These are phyloP conservation scores for Saccharomycopsis fodiens DNA, from an alignment of 805 yeast genomes.

Conservation along the genomic window DNA sequence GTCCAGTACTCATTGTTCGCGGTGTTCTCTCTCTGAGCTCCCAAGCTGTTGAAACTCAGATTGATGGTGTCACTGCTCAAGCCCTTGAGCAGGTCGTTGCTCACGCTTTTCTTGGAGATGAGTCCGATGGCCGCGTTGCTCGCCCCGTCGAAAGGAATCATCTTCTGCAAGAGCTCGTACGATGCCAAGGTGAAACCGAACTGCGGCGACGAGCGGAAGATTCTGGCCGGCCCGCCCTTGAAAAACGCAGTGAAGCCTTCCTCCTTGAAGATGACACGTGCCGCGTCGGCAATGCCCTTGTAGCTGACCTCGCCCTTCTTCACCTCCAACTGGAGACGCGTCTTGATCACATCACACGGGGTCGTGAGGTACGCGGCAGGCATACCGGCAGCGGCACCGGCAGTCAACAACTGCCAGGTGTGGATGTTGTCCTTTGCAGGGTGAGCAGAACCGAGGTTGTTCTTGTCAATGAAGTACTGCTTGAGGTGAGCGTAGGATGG, in stretches of 20 bases:
- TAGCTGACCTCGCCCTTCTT: conserved; percentile 72
- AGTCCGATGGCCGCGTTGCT: conserved; percentile 2
- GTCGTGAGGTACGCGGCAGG: conserved; percentile 97
- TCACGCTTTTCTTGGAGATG: not conserved
- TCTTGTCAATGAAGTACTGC: conserved; percentile 71
- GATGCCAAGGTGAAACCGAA: conserved; percentile 98
- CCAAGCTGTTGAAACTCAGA: conserved; percentile 6
- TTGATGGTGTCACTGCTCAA: conserved; percentile 4
- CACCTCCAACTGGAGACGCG: conserved; percentile 81
- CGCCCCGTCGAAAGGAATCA: conserved; percentile 54
- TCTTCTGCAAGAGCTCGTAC: conserved; percentile 78
- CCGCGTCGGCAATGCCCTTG: conserved; percentile 72
- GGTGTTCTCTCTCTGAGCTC: conserved; percentile 22
- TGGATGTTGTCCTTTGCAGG: conserved; percentile 43
- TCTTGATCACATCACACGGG: conserved; percentile 94
- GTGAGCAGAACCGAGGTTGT: conserved; percentile 57
- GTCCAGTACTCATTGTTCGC: conserved; percentile 40
- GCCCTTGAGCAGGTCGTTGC: conserved; percentile 6
- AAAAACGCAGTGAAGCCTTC: conserved; percentile 85
- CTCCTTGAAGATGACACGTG: conserved; percentile 60
- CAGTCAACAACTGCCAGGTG: conserved; percentile 73
- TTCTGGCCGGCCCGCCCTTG: conserved; percentile 95
- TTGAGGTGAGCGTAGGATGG: conserved; percentile 95
- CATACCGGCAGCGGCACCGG: conserved; percentile 96
- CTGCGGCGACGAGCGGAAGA: conserved; percentile 92